phyloP scores from a whole-genome alignment of 2,329 filamentous ascomycete species.

The Penicillium verrucosum region DNA sequence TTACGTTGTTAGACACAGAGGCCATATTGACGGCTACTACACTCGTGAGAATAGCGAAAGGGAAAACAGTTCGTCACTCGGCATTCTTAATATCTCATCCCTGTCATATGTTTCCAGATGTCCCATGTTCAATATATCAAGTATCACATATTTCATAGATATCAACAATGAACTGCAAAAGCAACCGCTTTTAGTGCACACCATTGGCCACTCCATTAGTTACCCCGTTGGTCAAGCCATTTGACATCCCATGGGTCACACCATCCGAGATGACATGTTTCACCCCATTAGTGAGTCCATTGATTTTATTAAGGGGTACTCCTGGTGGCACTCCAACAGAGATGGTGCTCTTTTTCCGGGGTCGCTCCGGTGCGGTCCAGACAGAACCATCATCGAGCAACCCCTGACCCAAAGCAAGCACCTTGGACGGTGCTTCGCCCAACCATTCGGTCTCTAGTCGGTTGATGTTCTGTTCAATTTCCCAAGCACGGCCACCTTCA shows the following conservation, averaged over 20 bases:
- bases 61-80: not conserved
- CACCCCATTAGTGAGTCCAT: slow-evolving; percentile 10
- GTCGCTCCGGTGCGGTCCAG: slow-evolving; percentile 19
- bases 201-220: slow-evolving; percentile 9
- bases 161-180: not conserved
- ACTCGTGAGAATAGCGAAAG: not conserved
- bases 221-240: not conserved
- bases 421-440: slow-evolving; percentile 38
- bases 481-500: slow-evolving; percentile 44
- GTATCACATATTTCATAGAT: not conserved
- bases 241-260: not conserved
- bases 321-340: slow-evolving; percentile 19
- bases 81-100: not conserved
- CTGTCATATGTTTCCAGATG: not conserved
- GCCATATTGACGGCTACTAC: not conserved
- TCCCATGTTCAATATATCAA: not conserved
- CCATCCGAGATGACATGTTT: slow-evolving; percentile 2
- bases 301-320: slow-evolving; percentile 16
- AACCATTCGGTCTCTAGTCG: slow-evolving; percentile 44
- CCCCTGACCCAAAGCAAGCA: slow-evolving; percentile 36
- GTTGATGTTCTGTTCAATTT: slow-evolving; percentile 44
- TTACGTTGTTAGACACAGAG: not conserved
- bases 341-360: slow-evolving; percentile 19
- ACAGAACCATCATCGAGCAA: slow-evolving; percentile 29
- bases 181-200: slow-evolving; percentile 6